Base-by-base conservation (phyloP, 2,329 filamentous ascomycete genomes). In the Parascedosporium putredinis region DNA sequence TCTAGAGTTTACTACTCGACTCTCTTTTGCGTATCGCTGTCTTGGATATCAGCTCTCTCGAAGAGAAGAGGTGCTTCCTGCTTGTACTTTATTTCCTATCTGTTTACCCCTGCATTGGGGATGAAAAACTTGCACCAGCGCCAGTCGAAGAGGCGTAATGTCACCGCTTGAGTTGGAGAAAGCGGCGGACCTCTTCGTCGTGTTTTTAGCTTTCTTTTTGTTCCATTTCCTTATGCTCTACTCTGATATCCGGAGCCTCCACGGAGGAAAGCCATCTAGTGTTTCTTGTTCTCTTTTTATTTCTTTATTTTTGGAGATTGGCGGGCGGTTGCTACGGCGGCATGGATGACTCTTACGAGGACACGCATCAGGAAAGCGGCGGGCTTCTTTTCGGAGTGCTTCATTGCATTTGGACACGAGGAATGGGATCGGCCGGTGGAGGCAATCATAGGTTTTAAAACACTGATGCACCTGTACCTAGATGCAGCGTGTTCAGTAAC, bases 321-420 rank as follows among this genome's bases (percentile, higher is more conserved):
- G 38, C 16, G 10, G 20, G 38, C 16, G 38, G 20, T 42, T 20
- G 20, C 38, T 16, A 20, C 38, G 38, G 38, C 38, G 38, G 38
- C 38, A 42, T 42, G 38, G 38, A 42, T 42, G 38, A 42, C 38
- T 42, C 38, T 42, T 42, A 42, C 23, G 38, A 42, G 38, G 38
- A 42, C 38, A 42, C 38, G 38, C 38, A 42, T 42, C 16, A 20
- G 23, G 38, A 42, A 16, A 42, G 38, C 38, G 38, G 38, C 14
- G 38, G 38, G 18, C 38, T 42, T 42, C 38, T 42, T 42, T 42
- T 42, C 5, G 38, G 38, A 24, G 38, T 20, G 20, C 38, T 16
- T 42, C 20, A 42, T 42, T 42, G 38, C 38, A 42, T 42, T 31
- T 20, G 38, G 38, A 20, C 23, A 23, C 23, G 38, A 20, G 38